These are phyloP conservation scores for Thalassiosira hispida DNA, from an alignment of 352 stramenopile genomes.

Conservation along the genomic window DNA sequence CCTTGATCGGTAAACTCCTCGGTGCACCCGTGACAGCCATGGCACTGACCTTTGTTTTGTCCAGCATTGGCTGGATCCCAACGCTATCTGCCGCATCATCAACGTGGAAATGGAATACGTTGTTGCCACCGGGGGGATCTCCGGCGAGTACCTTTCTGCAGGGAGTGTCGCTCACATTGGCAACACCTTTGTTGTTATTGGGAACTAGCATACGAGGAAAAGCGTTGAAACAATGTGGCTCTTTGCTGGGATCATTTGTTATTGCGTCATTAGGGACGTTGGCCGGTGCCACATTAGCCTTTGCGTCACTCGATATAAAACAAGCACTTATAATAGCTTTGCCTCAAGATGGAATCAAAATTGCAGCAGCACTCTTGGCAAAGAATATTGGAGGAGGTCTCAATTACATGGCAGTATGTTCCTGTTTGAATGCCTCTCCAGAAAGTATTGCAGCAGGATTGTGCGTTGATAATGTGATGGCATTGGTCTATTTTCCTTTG, in stretches of 20 bases:
- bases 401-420: conserved; percentile 82
- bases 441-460: conserved; percentile 77
- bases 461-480: conserved; percentile 84
- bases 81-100: not conserved
- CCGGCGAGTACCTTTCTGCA: conserved; percentile 58
- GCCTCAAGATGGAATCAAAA: conserved; percentile 62
- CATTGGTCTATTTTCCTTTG: conserved; percentile 82
- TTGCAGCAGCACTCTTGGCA: conserved; percentile 73
- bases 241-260: conserved; percentile 67
- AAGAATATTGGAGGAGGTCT: conserved; percentile 86
- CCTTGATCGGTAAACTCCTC: conserved; percentile 65
- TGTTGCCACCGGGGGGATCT: conserved; percentile 67
- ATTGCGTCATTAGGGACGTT: conserved; percentile 62
- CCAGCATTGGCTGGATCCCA: conserved; percentile 50
- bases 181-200: conserved; percentile 80
- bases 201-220: conserved; percentile 66
- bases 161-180: conserved; percentile 61
- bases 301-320: not conserved
- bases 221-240: conserved; percentile 44
- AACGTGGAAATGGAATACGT: conserved; percentile 14
- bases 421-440: conserved; percentile 57
- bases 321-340: conserved; percentile 6
- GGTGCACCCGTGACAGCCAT: conserved; percentile 80
- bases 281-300: conserved; percentile 26
- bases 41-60: conserved; percentile 75